Evolutionary conservation across 2,329 filamentous ascomycete species (phyloP), one percentile per base, ranked within the genome.

Genomic region (Penicillium crustosum): DNA sequence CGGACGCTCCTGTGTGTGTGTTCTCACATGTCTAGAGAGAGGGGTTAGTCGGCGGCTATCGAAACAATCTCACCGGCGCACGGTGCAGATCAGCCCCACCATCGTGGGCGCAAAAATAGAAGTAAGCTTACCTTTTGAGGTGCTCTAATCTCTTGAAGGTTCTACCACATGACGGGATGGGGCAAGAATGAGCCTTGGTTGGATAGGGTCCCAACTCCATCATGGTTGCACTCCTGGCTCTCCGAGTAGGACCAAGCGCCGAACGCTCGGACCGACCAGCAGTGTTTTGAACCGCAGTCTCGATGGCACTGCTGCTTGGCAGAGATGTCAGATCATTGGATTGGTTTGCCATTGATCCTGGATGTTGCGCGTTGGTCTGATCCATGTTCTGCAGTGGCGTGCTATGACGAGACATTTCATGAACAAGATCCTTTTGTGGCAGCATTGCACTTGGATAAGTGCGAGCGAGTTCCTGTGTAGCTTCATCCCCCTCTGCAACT

Each of bases 131-230:
- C 91, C 93, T 88, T 85, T 99, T 99, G 73, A 99, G 87, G 81
- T 99, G 94, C 81, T 99, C 94, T 81, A 99, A 86, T 78, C 94
- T 89, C 87, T 99, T 99, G 85, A 99, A 99, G 61, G 97, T 85
- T 71, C 94, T 89, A 54, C 94, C 94, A 75, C 94, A 99, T 55
- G 93, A 95, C 29, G 94, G 94, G 70, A 99, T 99, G n/a, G 94
- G 94, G 81, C 94, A 99, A 2, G 93, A 97, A 78, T 99, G 94
- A 41, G 93, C 96, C 78, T 99, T 99, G 73, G 96, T 91, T 51
- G 94, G 92, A 74, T 97, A 97, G 15, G 95, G 94, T 33, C 91
- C 92, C 62, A 97, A 85, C 76, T 99, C 94, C 89, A 95, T 95
- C 77, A 95, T 90, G 4, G 94, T 97, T 52, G 94, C 93, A 66